These are phyloP conservation scores for Avicennia marina DNA, from an alignment of 257 asterid genomes.

Conservation along the genomic window DNA sequence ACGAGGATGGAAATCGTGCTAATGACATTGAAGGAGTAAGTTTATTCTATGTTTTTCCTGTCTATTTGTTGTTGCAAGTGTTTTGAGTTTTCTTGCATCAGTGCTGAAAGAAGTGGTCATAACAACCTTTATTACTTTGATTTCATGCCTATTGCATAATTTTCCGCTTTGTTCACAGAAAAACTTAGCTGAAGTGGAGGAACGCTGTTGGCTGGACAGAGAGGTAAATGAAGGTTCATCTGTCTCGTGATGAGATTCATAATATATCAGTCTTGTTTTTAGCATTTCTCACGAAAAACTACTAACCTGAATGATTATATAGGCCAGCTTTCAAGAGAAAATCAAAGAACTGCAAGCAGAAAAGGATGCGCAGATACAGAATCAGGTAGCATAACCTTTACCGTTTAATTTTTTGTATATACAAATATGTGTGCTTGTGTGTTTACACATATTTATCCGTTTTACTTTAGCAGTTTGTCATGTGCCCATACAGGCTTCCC, in stretches of 20 bases:
- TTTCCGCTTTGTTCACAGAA: slow-evolving; percentile 21
- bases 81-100: slow-evolving; percentile 4
- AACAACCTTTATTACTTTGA: neutral
- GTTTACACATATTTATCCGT: neutral
- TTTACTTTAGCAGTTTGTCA: slow-evolving; percentile 6
- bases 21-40: slow-evolving; percentile 39
- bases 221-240: slow-evolving; percentile 36
- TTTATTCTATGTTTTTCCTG: slow-evolving; percentile 9
- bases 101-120: neutral
- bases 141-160: neutral
- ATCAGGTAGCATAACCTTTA: slow-evolving; percentile 32
- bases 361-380: slow-evolving; percentile 37
- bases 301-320: slow-evolving; percentile 20
- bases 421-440: too few relatives aligned
- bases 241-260: neutral
- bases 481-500: slow-evolving; percentile 34
- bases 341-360: slow-evolving; percentile 39
- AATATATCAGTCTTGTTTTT: slow-evolving; percentile 13
- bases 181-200: slow-evolving; percentile 33
- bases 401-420: neutral
- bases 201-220: slow-evolving; percentile 32
- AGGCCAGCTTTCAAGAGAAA: slow-evolving; percentile 43
- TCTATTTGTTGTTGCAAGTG: neutral
- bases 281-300: slow-evolving; percentile 13
- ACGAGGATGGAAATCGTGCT: slow-evolving; percentile 27